A percentile compares a stretch with the other conserved stretches of the same genome.
Evolutionary conservation across 345 rosid genomes (phyloP).

Genomic region (Eucalyptus erythrocorys): DNA sequence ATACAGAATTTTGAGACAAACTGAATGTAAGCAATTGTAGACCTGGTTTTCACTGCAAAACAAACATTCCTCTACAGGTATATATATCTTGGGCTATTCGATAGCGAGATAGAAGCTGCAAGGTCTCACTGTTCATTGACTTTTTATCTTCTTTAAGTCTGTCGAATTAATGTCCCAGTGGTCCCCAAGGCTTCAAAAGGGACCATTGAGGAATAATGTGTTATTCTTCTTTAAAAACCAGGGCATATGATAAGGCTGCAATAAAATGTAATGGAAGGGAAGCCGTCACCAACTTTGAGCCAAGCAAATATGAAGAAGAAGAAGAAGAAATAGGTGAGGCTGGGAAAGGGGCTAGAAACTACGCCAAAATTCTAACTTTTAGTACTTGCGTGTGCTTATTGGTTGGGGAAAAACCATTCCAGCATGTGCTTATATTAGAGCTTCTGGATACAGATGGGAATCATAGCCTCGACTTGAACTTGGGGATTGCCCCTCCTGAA

Average conservation of each 20-base stretch:
- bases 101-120: constrained; percentile 92
- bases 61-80: constrained; percentile 53
- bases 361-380: not conserved
- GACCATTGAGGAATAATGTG: not conserved
- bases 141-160: not conserved
- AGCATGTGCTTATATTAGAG: not conserved
- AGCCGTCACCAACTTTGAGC: constrained; percentile 88
- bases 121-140: constrained; percentile 29
- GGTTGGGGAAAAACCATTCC: not conserved
- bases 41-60: not conserved
- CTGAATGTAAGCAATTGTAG: not conserved
- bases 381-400: not conserved
- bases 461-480: constrained; percentile 35
- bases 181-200: not conserved
- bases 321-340: constrained; percentile 7
- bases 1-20: not conserved
- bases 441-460: constrained; percentile 13
- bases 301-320: constrained; percentile 49
- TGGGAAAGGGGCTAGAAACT: constrained; percentile 10
- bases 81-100: constrained; percentile 87
- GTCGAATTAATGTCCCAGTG: not conserved
- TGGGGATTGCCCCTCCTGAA: constrained; percentile 43
- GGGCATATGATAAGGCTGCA: constrained; percentile 97
- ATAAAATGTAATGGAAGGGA: constrained; percentile 80
- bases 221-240: constrained; percentile 5